Evolutionary conservation across 1,139 yeast genomes (phyloP), one percentile per base, ranked within the genome.

Genomic region (Geotrichum aggregatum): DNA sequence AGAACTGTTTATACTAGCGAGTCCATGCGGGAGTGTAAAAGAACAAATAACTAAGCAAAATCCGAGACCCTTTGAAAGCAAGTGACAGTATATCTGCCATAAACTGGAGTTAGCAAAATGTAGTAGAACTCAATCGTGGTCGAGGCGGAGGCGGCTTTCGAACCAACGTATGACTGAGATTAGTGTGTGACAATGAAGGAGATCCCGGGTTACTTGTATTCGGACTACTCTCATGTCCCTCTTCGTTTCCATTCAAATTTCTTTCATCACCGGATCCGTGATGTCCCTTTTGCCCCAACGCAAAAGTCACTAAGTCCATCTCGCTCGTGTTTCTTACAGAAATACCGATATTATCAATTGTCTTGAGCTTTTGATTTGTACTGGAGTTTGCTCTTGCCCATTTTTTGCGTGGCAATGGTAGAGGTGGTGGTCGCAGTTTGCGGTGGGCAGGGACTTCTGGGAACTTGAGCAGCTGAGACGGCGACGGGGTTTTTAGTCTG

Each of bases 321-420:
- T 41, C 51, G 39, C 56, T 52, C 6, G 53, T 49, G 39, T 49
- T 52, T 22, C 50, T 31, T 35, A 49, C 49, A 10, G 50, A 45
- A 47, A 49, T 47, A 11, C 47, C 47, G n/a, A 43, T 6, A 10
- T 16, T n/a, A n/a, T n/a, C n/a, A n/a, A n/a, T n/a, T n/a, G n/a
- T n/a, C n/a, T n/a, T n/a, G n/a, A n/a, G n/a, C n/a, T n/a, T n/a
- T n/a, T n/a, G n/a, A n/a, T n/a, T n/a, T n/a, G n/a, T n/a, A n/a
- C n/a, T n/a, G n/a, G n/a, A n/a, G 26, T 18, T 36, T 24, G 28
- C 8, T 10, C 11, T 13, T 16, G 36, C 16, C 16, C 26, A 24
- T 36, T 36, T 36, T 18, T 18, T 8, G 26, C 36, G 14, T 5
- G 41, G 41, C 13, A 19, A 19, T 36, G 41, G 41, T 16, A 36